Percentiles rank a stretch among this genome's conserved stretches.
These are phyloP conservation scores for Albophoma yamanashiensis DNA, from an alignment of 2,329 filamentous ascomycete genomes.

Conservation along the genomic window DNA sequence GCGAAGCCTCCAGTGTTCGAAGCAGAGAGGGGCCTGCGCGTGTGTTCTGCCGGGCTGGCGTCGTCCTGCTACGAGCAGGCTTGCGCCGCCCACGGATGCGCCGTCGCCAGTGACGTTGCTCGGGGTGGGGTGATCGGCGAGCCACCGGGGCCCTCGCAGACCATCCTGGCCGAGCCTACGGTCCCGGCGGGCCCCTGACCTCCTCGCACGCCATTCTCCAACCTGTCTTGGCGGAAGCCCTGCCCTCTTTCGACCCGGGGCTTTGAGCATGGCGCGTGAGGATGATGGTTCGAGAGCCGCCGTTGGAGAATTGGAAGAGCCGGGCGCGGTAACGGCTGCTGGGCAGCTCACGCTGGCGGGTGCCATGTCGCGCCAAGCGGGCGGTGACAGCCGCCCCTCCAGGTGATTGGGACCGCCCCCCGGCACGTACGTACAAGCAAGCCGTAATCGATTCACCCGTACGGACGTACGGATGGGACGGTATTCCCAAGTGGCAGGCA, in stretches of 20 bases:
- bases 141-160: background rate
- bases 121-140: background rate
- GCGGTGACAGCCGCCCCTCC: background rate
- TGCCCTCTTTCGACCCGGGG: background rate
- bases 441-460: background rate
- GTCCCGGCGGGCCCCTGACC: background rate
- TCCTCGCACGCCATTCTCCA: conserved; percentile 1
- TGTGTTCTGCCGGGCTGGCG: background rate
- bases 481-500: background rate
- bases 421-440: background rate
- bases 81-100: background rate
- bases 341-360: background rate
- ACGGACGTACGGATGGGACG: background rate
- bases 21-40: background rate
- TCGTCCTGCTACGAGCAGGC: background rate
- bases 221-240: background rate
- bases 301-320: background rate
- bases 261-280: background rate
- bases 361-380: background rate
- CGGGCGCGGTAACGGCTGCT: background rate
- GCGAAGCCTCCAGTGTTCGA: background rate
- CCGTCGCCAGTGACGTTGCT: background rate
- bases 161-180: background rate
- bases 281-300: background rate
- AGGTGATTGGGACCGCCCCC: background rate